Base-by-base conservation (phyloP, 495 filamentous ascomycete genomes). In the Tetracladium marchalianum region DNA sequence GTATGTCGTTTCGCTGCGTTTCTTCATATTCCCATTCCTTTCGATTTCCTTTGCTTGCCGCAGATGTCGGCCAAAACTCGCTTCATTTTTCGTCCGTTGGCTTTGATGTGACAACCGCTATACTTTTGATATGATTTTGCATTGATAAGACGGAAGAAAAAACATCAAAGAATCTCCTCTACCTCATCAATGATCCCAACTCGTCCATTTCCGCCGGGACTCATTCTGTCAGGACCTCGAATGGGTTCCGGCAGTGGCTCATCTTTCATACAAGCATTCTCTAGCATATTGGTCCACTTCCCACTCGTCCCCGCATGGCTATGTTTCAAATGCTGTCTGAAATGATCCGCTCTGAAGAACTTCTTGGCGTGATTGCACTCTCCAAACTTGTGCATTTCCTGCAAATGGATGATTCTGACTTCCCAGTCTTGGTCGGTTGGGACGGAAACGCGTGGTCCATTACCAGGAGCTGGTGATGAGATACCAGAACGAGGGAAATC, bases 321-420 rank as follows among this genome's bases (percentile, higher is more conserved):
- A 56, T 98, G 92, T 70, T 98, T 98, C 43, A 98, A 70, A 66
- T 98, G 92, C 63, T 98, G 92, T 33, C 92, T 81, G 73, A 98
- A 98, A 60, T 98, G 92, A 61, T 98, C 92, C 13, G 92, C 92
- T 4, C 92, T 81, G 66, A 85, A 98, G 63, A 98, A 98, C 62
- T 97, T 97, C 73, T 98, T 98, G 51, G 83, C 83, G 52, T 93
- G 86, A 61, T 98, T 98, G 75, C 92, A 98, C 65, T 97, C 93
- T 49, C 90, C 85, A 57, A 92, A 98, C 59, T 98, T 98, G 66
- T 98, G 92, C 52, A 87, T 75, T 46, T 84, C 81, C 49, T 85
- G 87, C 34, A 98, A 69, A 69, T 98, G 92, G 39, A 85, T 79
- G 50, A 87, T 77, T 42, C 93, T 78, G 32, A 75, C 71, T 36